These are phyloP conservation scores for Puya raimondii DNA, from an alignment of 176 grass and related monocot genomes.

Conservation along the genomic window DNA sequence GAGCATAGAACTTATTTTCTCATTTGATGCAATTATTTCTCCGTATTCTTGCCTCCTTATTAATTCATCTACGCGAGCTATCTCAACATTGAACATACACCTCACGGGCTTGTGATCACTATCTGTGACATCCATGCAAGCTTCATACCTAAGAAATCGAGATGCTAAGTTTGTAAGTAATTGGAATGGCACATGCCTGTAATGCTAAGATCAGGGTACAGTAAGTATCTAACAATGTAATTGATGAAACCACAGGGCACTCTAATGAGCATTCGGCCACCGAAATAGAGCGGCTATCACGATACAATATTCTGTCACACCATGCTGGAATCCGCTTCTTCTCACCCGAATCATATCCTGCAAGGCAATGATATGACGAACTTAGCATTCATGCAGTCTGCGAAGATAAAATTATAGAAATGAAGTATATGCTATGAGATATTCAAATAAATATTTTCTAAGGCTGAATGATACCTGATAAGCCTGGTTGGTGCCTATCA, in stretches of 20 bases:
- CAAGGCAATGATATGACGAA: conserved; percentile 24
- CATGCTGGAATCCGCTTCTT: conserved; percentile 96
- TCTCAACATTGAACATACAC: conserved; percentile 85
- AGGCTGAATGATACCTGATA: conserved; percentile 53
- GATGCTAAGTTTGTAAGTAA: neutral
- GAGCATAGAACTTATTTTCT: conserved; percentile 50
- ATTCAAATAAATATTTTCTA: too few species aligned
- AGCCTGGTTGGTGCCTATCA: conserved; percentile 67
- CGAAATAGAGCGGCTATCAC: conserved; percentile 77
- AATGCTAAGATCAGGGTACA: neutral
- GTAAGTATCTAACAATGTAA: conserved; percentile 56
- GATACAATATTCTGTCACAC: conserved; percentile 94
- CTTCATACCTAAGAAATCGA: conserved; percentile 65
- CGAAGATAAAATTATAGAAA: neutral
- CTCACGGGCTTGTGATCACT: conserved; percentile 98
- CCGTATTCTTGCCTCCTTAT: conserved; percentile 78
- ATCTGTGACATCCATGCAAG: conserved; percentile 83
- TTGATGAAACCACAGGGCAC: conserved; percentile 84
- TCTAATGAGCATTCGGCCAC: conserved; percentile 78
- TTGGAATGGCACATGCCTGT: neutral
- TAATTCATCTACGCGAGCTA: conserved; percentile 75
- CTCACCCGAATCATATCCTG: conserved; percentile 94
- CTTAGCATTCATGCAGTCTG: conserved; percentile 4
- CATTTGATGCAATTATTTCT: conserved; percentile 63
- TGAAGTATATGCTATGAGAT: neutral